phyloP scores from a whole-genome alignment of 2,329 filamentous ascomycete genomes.

The Botryosphaeria agaves region DNA sequence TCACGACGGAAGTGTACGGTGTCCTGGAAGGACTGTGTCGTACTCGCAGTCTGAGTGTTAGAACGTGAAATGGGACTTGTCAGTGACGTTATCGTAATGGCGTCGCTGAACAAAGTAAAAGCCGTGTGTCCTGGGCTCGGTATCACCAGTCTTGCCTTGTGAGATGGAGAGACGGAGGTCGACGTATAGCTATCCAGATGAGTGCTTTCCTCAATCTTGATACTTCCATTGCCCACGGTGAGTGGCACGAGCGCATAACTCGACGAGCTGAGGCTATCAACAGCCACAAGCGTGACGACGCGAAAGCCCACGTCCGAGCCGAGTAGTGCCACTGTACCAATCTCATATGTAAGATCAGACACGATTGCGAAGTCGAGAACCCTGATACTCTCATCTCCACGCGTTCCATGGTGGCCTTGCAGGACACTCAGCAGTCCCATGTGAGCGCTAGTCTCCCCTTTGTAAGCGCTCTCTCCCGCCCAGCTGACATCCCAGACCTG shows the following conservation, averaged over 20 bases:
- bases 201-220: too few relatives aligned
- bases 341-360: conserved; percentile 11
- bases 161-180: too few relatives aligned
- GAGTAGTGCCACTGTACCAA: too few relatives aligned
- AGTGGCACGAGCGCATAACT: conserved; percentile 65
- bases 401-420: too few relatives aligned
- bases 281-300: conserved; percentile 15
- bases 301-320: conserved; percentile 5
- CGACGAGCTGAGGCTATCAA: conserved; percentile 15
- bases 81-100: conserved; percentile 62
- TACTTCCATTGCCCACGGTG: conserved; percentile 39
- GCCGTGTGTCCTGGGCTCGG: conserved; percentile 66
- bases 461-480: conserved; percentile 62
- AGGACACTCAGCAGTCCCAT: too few relatives aligned
- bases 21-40: conserved; percentile 56
- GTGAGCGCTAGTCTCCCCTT: conserved; percentile 53
- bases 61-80: conserved; percentile 26
- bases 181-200: too few relatives aligned
- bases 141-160: conserved; percentile 53
- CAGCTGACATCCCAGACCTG: conserved; percentile 82
- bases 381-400: conserved; percentile 46
- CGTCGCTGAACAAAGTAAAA: conserved; percentile 64
- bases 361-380: conserved; percentile 67
- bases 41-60: conserved; percentile 12
- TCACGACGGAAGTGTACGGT: conserved; percentile 56